A percentile compares a stretch with the other conserved stretches of the same genome.
Conservation (phyloP, 1,284 basidiomycete species). For the Mixia osmundae region DNA sequence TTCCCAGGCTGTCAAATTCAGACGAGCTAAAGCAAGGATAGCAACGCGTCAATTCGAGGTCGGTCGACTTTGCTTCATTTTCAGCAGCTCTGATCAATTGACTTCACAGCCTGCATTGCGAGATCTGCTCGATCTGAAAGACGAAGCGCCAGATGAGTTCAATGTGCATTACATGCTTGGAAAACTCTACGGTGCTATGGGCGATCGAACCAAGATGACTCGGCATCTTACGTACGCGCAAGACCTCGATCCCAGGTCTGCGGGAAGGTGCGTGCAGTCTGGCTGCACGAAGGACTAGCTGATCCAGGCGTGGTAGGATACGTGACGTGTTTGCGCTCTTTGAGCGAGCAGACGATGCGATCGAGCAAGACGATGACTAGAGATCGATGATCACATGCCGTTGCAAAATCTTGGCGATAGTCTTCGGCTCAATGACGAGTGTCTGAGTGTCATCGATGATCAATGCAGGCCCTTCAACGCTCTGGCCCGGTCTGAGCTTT, state of each 20-base stretch:
- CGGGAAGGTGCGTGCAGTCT: constrained; percentile 3
- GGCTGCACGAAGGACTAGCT: too few relatives aligned
- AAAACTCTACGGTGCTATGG: constrained; percentile 56
- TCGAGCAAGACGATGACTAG: not conserved
- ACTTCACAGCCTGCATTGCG: constrained; percentile 41
- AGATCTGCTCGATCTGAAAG: constrained; percentile 52
- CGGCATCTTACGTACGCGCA: constrained; percentile 63
- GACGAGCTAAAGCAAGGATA: constrained; percentile 65
- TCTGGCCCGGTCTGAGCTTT: constrained; percentile 40
- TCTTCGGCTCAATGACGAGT: constrained; percentile 40
- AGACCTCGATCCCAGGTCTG: constrained; percentile 33
- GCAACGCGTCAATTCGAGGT: constrained; percentile 56
- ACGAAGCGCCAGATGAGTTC: constrained; percentile 67
- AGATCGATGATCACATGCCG: not conserved
- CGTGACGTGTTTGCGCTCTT: too few relatives aligned
- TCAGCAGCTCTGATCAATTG: not conserved
- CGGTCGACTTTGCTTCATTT: constrained; percentile 22
- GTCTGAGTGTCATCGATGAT: constrained; percentile 84
- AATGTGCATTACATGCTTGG: constrained; percentile 90
- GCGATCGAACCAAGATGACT: constrained; percentile 50
- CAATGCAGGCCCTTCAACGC: constrained; percentile 56
- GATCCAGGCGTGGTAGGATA: too few relatives aligned
- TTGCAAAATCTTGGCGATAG: not conserved
- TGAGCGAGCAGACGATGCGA: too few relatives aligned
- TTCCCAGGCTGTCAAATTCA: constrained; percentile 71